Base-by-base conservation (phyloP, 192 early-diverging fungal genomes). In the Backusella psychrophila region DNA sequence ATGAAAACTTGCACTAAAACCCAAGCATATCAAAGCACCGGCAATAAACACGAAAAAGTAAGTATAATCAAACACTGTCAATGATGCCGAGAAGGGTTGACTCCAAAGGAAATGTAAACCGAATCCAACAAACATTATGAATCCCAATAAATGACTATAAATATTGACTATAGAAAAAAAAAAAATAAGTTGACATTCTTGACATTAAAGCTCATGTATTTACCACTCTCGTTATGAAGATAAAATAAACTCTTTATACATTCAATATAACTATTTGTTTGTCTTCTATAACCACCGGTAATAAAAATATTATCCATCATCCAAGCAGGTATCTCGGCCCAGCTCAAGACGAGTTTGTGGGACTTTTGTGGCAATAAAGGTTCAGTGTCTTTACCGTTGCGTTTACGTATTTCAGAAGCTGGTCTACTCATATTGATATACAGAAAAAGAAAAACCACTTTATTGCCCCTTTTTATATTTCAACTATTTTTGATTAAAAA, bases 191-290 rank as follows among this genome's bases (percentile, higher is more conserved):
- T 41, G 39, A 41, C 11, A 9, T 41, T 44, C 12, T 3, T 3
- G 2, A 33, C 33, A 44, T 14, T 46, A 42, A 31, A 23, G 19
- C 34, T 41, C 19, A 14, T n/a, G 56, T 75, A 33, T 3, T 74
- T 82, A 87, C 94, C 96, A 49, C 90, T 93, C 82, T 98, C 97
- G 80, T 98, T 98, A 84, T 98, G 96, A 23, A 96, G 66, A 82
- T 93, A 96, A 23, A 90, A 85, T 72, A 96, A 77, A 11, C 94
- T 93, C 19, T 87, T 82, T 38, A 94, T 73, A 82, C 96, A 98
- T 71, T 83, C 89, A 3, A 41, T 72, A 79, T 93, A 97, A 63
- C 93, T 95, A 72, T 92, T 84, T 8, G 88, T 87, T 36, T 93
- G 90, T 26, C 89, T 87, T 33, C 97, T 88, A 82, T 98, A 98